Percentiles rank a stretch among this genome's conserved stretches.
These are phyloP conservation scores for Eucalyptus curtisii DNA, from an alignment of 345 rosid species.

Conservation along the genomic window DNA sequence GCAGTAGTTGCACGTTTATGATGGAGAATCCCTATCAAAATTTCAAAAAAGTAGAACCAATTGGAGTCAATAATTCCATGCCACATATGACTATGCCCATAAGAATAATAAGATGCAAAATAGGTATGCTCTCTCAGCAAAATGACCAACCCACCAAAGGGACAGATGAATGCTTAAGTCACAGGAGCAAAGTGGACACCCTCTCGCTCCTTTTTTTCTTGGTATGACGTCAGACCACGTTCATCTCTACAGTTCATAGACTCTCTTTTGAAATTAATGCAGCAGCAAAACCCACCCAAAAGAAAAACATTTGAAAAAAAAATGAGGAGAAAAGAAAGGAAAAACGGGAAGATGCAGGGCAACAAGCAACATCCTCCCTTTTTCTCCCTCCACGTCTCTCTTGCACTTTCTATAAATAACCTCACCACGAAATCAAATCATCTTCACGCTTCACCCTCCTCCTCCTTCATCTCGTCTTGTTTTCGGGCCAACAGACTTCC, in stretches of 20 bases:
- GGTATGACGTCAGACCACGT: neutral
- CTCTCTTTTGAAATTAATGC: neutral
- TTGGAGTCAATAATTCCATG: neutral
- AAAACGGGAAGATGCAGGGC: neutral
- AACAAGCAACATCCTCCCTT: constrained; percentile 11
- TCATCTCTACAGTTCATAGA: neutral
- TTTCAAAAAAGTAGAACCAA: neutral
- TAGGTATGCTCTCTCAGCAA: neutral
- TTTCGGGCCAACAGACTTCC: neutral
- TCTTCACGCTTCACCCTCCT: neutral
- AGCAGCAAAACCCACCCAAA: neutral
- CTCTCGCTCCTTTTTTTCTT: neutral
- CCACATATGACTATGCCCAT: neutral
- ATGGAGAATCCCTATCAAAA: rapidly evolving
- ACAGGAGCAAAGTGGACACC: neutral
- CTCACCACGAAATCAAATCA: constrained; percentile 8
- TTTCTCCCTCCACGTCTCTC: constrained; percentile 7
- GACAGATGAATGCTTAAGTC: neutral
- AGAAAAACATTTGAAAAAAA: neutral
- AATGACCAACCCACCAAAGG: neutral
- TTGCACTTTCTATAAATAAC: constrained; percentile 14
- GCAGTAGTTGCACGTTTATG: rapidly evolving
- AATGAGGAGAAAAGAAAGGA: neutral
- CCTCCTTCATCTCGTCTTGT: neutral
- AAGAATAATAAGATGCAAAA: neutral